Evolutionary conservation across 2,329 filamentous ascomycete genomes (phyloP).

Genomic region (Metarhizium humberi): DNA sequence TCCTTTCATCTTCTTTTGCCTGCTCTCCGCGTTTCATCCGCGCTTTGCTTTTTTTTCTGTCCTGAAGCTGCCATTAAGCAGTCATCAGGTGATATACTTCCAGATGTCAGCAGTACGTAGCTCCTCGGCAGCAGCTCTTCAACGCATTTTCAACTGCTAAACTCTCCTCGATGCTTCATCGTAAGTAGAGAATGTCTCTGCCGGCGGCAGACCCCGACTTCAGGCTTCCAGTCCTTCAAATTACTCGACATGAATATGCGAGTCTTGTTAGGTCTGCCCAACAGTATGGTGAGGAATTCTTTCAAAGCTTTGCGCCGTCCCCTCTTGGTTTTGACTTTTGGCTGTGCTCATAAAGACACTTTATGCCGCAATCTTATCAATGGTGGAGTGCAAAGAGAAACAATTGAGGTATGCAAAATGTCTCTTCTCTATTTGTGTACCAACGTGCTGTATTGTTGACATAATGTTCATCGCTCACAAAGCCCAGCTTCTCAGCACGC

Average conservation of each 20-base stretch:
- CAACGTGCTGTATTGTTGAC: neutral
- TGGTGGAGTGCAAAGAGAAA: neutral
- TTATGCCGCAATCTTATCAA: slow-evolving; percentile 3
- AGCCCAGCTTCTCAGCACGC: slow-evolving; percentile 2
- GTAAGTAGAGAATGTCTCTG: neutral
- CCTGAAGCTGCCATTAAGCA: neutral
- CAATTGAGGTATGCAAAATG: neutral
- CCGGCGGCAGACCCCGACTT: neutral
- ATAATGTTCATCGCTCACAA: neutral
- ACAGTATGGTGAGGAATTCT: slow-evolving; percentile 1
- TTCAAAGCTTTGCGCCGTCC: neutral
- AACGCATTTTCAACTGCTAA: neutral
- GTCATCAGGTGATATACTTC: neutral
- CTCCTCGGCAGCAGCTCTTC: neutral
- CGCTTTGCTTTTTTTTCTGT: neutral
- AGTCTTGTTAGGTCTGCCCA: neutral
- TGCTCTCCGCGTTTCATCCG: neutral
- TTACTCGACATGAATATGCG: slow-evolving; percentile 1
- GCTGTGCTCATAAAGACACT: neutral
- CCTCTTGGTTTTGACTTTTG: neutral
- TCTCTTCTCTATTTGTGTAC: neutral
- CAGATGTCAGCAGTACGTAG: neutral
- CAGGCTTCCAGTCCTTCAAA: neutral
- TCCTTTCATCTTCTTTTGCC: neutral
- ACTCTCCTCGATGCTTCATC: neutral